These are phyloP conservation scores for Taiozyma sp. DNA, from an alignment of 1,139 yeast genomes.

Conservation along the genomic window DNA sequence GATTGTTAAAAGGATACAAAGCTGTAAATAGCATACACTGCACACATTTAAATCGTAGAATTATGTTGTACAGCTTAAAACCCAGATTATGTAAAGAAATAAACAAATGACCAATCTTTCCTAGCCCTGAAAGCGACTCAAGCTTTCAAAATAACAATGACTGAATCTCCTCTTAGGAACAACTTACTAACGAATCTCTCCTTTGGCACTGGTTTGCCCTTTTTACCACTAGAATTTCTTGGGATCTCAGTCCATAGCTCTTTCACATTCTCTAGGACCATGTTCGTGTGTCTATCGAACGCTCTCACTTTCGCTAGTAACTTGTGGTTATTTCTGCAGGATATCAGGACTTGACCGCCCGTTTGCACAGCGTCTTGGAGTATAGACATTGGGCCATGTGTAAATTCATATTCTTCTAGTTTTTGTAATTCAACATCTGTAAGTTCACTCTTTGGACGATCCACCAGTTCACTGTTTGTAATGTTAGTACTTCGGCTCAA, in stretches of 20 bases:
- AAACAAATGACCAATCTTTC: not conserved
- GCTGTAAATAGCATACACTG: not conserved
- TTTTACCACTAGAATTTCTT: constrained; percentile 60
- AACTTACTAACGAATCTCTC: constrained; percentile 87
- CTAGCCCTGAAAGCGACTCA: not conserved
- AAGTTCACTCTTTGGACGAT: constrained; percentile 73
- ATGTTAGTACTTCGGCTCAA: constrained; percentile 9
- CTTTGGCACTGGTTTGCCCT: constrained; percentile 61
- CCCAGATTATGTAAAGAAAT: not conserved
- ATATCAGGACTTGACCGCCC: constrained; percentile 74
- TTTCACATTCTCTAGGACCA: constrained; percentile 88
- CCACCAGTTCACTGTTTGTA: constrained; percentile 49
- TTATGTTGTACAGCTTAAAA: not conserved
- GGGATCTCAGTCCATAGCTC: constrained; percentile 84
- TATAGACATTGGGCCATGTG: constrained; percentile 87
- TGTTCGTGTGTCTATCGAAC: constrained; percentile 91
- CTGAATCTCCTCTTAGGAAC: constrained; percentile 94
- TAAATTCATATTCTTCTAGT: constrained; percentile 85
- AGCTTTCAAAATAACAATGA: constrained; percentile 67
- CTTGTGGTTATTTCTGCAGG: constrained; percentile 90
- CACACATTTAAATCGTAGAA: not conserved
- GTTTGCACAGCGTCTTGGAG: constrained; percentile 74
- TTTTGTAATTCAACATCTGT: constrained; percentile 74
- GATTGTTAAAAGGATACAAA: not conserved
- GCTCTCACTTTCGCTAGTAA: constrained; percentile 87